phyloP scores from a whole-genome alignment of 2,329 filamentous ascomycete species.

The Fusarium sp. region DNA sequence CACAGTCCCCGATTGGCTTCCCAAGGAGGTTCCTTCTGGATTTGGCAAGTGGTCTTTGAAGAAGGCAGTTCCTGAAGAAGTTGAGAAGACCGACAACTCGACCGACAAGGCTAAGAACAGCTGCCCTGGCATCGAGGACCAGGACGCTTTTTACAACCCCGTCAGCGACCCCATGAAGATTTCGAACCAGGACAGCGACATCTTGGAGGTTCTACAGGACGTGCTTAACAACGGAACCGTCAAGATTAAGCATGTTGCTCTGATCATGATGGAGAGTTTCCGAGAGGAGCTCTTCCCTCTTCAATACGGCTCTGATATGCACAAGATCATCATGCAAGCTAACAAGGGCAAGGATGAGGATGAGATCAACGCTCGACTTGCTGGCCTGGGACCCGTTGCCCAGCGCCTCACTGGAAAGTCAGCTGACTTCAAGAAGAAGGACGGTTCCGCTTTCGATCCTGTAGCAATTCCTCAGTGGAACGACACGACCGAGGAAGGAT shows the following conservation, averaged over 20 bases:
- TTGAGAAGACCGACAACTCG: neutral
- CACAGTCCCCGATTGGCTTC: conserved; percentile 45
- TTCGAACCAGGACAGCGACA: conserved; percentile 51
- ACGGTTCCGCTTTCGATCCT: conserved; percentile 45
- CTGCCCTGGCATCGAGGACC: neutral
- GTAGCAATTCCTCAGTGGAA: conserved; percentile 45
- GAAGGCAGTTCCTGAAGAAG: conserved; percentile 4
- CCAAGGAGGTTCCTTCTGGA: conserved; percentile 38
- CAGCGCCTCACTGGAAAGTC: conserved; percentile 37
- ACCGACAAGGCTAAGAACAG: neutral
- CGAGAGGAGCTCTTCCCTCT: conserved; percentile 60
- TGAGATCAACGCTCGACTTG: conserved; percentile 43
- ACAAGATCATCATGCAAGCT: conserved; percentile 49
- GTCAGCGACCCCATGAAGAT: conserved; percentile 56
- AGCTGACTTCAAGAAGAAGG: conserved; percentile 33
- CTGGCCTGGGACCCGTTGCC: conserved; percentile 32
- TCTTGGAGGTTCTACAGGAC: conserved; percentile 45
- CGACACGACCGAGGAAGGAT: conserved; percentile 32
- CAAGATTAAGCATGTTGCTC: conserved; percentile 59
- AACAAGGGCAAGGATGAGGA: conserved; percentile 41
- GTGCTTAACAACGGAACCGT: conserved; percentile 43
- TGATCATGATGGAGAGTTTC: conserved; percentile 59
- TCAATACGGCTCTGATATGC: conserved; percentile 54
- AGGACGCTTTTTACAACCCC: conserved; percentile 52
- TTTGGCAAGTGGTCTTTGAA: conserved; percentile 46